Conservation (phyloP, 2,329 filamentous ascomycete genomes). For the Zasmidium citrigriseum region DNA sequence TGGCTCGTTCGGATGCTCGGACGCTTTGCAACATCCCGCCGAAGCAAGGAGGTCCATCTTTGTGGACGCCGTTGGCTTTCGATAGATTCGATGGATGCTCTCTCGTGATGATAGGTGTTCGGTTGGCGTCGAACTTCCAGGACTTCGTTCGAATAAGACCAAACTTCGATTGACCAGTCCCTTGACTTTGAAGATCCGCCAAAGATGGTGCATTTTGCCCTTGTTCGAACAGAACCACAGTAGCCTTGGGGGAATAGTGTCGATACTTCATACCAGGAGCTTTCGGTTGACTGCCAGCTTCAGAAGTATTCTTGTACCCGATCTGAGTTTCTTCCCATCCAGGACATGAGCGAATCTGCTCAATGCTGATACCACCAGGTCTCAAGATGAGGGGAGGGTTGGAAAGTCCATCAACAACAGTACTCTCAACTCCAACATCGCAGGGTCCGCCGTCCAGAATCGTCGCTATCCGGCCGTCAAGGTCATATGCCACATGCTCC, state of each 20-base stretch:
- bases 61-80: constrained; percentile 11
- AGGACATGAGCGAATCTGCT: constrained; percentile 69
- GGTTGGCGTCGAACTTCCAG: constrained; percentile 29
- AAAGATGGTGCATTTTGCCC: constrained; percentile 35
- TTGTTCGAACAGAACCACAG: constrained; percentile 69
- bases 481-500: constrained; percentile 82
- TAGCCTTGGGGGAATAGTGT: constrained; percentile 91
- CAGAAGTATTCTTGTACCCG: constrained; percentile 76
- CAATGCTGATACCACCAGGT: constrained; percentile 83
- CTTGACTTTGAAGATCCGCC: constrained; percentile 33
- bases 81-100: constrained; percentile 8
- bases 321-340: constrained; percentile 81
- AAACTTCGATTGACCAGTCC: constrained; percentile 30
- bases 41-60: constrained; percentile 24
- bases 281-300: constrained; percentile 66
- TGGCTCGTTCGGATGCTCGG: constrained; percentile 14
- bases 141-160: constrained; percentile 43
- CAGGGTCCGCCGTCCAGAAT: constrained; percentile 90
- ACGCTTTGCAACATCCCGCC: constrained; percentile 28
- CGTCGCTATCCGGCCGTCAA: constrained; percentile 77
- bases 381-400: constrained; percentile 78
- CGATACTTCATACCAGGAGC: constrained; percentile 99
- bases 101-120: not conserved
- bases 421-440: constrained; percentile 90
- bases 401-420: constrained; percentile 88